A percentile compares a stretch with the other conserved stretches of the same genome.
Evolutionary conservation across 2,329 filamentous ascomycete genomes (phyloP).

Genomic region (Trichoderma breve): DNA sequence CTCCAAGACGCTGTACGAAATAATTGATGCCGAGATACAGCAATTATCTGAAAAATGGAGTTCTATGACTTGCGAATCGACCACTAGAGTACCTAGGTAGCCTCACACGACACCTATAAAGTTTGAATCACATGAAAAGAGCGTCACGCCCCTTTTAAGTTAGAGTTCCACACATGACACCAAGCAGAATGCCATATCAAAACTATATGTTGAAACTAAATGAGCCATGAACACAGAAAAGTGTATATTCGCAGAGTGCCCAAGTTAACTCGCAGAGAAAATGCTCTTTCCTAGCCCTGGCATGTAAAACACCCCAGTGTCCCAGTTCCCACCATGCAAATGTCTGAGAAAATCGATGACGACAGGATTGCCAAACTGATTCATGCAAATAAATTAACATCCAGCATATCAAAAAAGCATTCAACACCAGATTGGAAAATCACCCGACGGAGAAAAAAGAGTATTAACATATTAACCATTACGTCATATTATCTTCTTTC

Average conservation of each 20-base stretch:
- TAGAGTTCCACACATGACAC: neutral
- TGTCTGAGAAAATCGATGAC: neutral
- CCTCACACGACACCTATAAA: neutral
- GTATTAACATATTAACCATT: constrained; percentile 14
- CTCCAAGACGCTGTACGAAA: neutral
- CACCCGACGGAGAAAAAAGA: neutral
- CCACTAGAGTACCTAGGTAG: neutral
- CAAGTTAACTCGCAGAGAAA: neutral
- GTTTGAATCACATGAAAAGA: neutral
- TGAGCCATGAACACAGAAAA: too few species aligned
- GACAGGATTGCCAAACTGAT: neutral
- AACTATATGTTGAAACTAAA: neutral
- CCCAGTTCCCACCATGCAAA: neutral
- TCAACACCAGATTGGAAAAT: neutral
- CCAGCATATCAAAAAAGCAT: neutral
- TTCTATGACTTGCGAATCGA: neutral
- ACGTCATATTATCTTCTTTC: constrained; percentile 13
- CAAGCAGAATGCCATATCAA: neutral
- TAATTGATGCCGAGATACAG: neutral
- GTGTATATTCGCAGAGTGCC: neutral
- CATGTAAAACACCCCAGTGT: neutral
- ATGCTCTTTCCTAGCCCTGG: too few species aligned
- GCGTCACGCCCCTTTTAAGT: neutral
- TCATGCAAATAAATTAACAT: neutral
- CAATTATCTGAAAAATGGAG: neutral